Conservation (phyloP, 2,329 filamentous ascomycete species). For the Trichophyton benhamiae region DNA sequence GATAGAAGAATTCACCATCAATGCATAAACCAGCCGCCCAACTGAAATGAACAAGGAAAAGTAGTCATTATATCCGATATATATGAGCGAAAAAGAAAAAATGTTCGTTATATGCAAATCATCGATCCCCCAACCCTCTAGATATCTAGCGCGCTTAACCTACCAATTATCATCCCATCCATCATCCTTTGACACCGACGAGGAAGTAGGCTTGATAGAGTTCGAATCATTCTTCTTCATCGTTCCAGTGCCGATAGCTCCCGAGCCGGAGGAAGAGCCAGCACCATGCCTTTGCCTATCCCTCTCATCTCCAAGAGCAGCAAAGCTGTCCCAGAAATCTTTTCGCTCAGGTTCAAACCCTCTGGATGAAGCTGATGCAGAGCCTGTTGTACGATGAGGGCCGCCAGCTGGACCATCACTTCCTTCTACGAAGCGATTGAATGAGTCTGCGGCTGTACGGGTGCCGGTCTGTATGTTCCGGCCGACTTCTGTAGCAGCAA, state of each 20-base stretch:
- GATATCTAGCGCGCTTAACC: neutral
- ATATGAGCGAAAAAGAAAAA: neutral
- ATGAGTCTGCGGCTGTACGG: slow-evolving; percentile 61
- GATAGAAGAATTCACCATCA: neutral
- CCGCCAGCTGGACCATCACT: slow-evolving; percentile 32
- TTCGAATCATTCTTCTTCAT: slow-evolving; percentile 40
- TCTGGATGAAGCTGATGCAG: slow-evolving; percentile 36
- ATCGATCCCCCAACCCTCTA: neutral
- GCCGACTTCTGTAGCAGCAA: slow-evolving; percentile 42
- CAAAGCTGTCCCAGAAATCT: slow-evolving; percentile 89
- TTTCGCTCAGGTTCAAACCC: slow-evolving; percentile 52
- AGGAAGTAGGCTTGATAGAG: slow-evolving; percentile 14
- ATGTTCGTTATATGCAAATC: neutral
- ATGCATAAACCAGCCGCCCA: neutral
- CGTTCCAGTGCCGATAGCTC: slow-evolving; percentile 50
- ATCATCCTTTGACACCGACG: slow-evolving; percentile 35
- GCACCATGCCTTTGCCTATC: slow-evolving; percentile 18
- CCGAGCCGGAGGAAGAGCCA: slow-evolving; percentile 24
- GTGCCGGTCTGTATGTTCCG: slow-evolving; percentile 54
- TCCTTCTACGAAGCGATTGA: slow-evolving; percentile 81
- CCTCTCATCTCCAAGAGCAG: slow-evolving; percentile 43
- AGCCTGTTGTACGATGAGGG: slow-evolving; percentile 18
- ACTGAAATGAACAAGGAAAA: neutral
- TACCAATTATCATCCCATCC: slow-evolving; percentile 45
- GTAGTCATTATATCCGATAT: neutral